Percentiles rank a stretch among this genome's conserved stretches.
These are phyloP conservation scores for Diaporthe longicolla DNA, from an alignment of 2,329 filamentous ascomycete species.

Conservation along the genomic window DNA sequence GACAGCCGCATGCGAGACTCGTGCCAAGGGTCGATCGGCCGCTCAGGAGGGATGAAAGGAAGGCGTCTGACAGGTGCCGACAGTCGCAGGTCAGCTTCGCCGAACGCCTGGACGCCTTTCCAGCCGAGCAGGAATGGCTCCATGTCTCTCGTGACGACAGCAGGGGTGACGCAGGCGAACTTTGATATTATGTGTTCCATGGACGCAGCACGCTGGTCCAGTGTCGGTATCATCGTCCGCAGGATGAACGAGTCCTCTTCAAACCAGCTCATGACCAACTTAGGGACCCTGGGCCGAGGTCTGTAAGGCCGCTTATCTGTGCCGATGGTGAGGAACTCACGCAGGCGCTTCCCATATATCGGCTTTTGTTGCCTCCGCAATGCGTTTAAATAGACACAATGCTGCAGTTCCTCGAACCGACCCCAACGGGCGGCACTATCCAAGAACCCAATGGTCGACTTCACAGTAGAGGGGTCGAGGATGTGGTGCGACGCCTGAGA, in stretches of 20 bases:
- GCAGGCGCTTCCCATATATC: slow-evolving; percentile 84
- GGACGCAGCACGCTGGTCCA: slow-evolving; percentile 79
- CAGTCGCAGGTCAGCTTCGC: slow-evolving; percentile 69
- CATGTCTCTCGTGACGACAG: slow-evolving; percentile 86
- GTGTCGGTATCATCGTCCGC: slow-evolving; percentile 77
- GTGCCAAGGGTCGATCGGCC: slow-evolving; percentile 86
- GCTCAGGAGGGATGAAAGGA: slow-evolving; percentile 69
- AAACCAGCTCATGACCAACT: slow-evolving; percentile 80
- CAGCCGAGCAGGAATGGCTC: slow-evolving; percentile 76
- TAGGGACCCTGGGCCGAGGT: slow-evolving; percentile 72
- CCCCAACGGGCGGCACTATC: slow-evolving; percentile 79
- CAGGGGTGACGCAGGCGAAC: slow-evolving; percentile 93
- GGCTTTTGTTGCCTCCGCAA: slow-evolving; percentile 85
- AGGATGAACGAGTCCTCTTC: slow-evolving; percentile 77
- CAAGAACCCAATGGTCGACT: slow-evolving; percentile 79
- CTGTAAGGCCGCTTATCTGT: slow-evolving; percentile 71
- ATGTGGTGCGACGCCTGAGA: slow-evolving; percentile 68
- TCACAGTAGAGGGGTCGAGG: slow-evolving; percentile 76
- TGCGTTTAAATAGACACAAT: slow-evolving; percentile 84
- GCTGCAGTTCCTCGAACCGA: slow-evolving; percentile 83
- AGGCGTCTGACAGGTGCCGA: slow-evolving; percentile 69
- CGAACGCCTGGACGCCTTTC: slow-evolving; percentile 69
- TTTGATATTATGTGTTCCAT: slow-evolving; percentile 85
- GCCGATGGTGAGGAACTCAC: slow-evolving; percentile 80
- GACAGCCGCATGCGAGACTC: slow-evolving; percentile 92